These are phyloP conservation scores for Fusarium sp. DNA, from an alignment of 2,329 filamentous ascomycete species.

Conservation along the genomic window DNA sequence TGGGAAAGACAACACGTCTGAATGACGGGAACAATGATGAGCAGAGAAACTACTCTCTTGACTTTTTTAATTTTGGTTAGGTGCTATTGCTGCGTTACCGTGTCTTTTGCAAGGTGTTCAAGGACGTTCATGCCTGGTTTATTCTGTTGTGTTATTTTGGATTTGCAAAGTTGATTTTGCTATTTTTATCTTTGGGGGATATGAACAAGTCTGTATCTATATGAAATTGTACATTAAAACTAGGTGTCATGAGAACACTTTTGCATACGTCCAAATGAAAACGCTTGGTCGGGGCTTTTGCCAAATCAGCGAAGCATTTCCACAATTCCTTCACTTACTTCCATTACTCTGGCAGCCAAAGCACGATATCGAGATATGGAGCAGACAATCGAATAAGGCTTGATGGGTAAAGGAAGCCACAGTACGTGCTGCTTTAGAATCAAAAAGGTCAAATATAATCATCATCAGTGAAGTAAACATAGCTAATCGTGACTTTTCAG, in stretches of 20 bases:
- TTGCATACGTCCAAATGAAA: neutral
- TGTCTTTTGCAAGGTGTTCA: conserved; percentile 17
- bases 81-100: neutral
- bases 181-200: neutral
- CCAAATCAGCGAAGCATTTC: neutral
- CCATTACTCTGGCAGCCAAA: too few species aligned
- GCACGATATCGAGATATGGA: neutral
- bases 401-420: neutral
- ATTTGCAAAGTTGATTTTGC: neutral
- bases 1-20: conserved; percentile 38
- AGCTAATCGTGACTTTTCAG: neutral
- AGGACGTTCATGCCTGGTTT: neutral
- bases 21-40: conserved; percentile 22
- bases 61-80: conserved; percentile 51
- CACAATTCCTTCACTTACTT: neutral
- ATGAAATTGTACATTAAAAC: neutral
- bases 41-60: conserved; percentile 50
- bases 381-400: neutral
- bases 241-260: neutral
- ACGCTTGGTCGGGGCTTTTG: neutral
- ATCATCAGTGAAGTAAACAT: neutral
- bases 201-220: neutral
- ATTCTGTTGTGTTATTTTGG: neutral
- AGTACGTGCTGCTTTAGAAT: neutral
- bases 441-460: neutral